phyloP scores from a whole-genome alignment of 305 asterid genomes.

The Coffea humblotiana region DNA sequence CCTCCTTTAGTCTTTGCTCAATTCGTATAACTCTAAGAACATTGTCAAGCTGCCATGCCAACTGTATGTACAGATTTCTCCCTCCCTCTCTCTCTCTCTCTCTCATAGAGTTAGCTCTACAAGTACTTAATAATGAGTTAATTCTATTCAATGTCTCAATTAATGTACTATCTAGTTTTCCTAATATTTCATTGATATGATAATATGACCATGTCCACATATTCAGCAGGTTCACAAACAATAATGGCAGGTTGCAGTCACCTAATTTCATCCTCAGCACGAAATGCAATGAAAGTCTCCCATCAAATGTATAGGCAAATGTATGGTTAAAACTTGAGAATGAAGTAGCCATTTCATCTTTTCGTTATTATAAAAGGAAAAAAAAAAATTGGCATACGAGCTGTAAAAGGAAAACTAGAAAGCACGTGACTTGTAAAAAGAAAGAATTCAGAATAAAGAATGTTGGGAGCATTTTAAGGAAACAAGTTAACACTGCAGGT shows the following conservation, averaged over 20 bases:
- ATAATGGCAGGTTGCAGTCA: too few relatives aligned
- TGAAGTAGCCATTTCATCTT: not conserved
- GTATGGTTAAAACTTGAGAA: not conserved
- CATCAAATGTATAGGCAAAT: not conserved
- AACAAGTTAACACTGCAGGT: conserved; percentile 8
- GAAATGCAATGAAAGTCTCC: not conserved
- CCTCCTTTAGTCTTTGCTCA: not conserved
- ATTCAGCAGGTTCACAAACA: not conserved
- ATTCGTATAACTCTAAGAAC: not conserved
- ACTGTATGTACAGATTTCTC: not conserved
- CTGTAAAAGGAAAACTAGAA: conserved; percentile 5
- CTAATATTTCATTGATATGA: not conserved
- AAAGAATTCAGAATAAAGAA: not conserved
- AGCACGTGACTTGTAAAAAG: conserved; percentile 6
- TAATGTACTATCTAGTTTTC: not conserved
- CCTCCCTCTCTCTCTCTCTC: not conserved
- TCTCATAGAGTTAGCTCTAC: not conserved
- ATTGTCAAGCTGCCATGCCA: not conserved
- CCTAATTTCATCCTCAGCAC: not conserved
- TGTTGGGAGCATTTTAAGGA: conserved; percentile 3
- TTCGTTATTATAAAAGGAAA: too few relatives aligned
- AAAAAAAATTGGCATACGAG: not conserved
- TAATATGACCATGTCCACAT: not conserved
- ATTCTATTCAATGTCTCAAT: not conserved
- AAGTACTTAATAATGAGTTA: not conserved